A percentile compares a stretch with the other conserved stretches of the same genome.
Conservation (phyloP, 1,139 yeast genomes). For the Kodamaea suecica region DNA sequence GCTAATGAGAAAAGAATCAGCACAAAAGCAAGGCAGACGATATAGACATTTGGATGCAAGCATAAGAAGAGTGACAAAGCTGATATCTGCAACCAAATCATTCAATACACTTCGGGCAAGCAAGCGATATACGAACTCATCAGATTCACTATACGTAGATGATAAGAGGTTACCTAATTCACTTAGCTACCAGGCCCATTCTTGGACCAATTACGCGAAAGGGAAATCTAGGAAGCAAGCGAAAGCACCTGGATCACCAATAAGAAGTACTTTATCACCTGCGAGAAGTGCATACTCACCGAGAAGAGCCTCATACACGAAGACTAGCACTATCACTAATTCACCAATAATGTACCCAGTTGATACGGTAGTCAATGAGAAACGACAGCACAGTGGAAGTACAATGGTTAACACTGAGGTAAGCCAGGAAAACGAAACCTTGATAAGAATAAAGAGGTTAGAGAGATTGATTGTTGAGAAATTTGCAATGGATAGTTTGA, state of each 20-base stretch:
- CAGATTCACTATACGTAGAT: conserved; percentile 6
- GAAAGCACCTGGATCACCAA: no score
- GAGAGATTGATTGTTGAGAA: conserved; percentile 11
- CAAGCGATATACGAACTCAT: conserved; percentile 7
- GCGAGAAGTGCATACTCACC: not conserved
- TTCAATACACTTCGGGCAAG: conserved; percentile 6
- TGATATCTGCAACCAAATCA: conserved; percentile 3
- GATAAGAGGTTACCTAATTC: conserved; percentile 5
- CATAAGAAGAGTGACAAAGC: conserved; percentile 7
- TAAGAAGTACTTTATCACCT: no score
- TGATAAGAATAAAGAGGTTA: conserved; percentile 12
- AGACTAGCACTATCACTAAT: no score
- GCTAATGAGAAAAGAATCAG: conserved; percentile 22
- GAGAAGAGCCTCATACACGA: not conserved
- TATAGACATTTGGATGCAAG: conserved; percentile 15
- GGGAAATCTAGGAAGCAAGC: not conserved
- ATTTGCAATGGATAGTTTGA: conserved; percentile 4
- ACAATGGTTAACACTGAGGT: conserved; percentile 1
- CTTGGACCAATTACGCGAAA: not conserved
- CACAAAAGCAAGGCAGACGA: conserved; percentile 11
- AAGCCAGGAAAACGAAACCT: conserved; percentile 11
- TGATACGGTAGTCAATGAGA: not conserved
- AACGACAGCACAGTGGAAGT: conserved; percentile 2
- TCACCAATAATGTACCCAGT: no score
- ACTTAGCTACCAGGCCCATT: conserved; percentile 6